Evolutionary conservation across 345 rosid genomes (phyloP).

Genomic region (Eutrema yunnanense): DNA sequence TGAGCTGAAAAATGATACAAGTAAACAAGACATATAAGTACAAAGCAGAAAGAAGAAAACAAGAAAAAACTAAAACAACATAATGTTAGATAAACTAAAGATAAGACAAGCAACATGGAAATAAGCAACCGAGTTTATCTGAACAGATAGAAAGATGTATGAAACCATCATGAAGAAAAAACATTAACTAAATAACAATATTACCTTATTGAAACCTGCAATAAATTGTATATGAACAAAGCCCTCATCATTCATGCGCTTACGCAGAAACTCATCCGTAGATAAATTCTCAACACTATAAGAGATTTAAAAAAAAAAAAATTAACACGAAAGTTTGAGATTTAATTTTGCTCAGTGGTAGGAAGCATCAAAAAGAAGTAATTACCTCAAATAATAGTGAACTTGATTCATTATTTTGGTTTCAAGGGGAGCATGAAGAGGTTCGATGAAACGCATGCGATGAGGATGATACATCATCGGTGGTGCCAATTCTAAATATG

Average conservation of each 20-base stretch:
- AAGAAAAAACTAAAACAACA: not conserved
- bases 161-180: not conserved
- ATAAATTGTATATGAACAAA: slow-evolving; percentile 67
- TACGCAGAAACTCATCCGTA: slow-evolving; percentile 53
- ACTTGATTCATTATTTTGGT: not conserved
- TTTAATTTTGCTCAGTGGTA: not conserved
- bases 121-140: not conserved
- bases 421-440: not conserved
- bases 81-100: not conserved
- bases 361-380: not conserved
- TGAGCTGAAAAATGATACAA: slow-evolving; percentile 39
- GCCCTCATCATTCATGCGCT: slow-evolving; percentile 73
- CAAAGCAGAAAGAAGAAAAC: not conserved
- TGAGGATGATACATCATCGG: not conserved
- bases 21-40: not conserved
- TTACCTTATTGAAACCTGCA: slow-evolving; percentile 67
- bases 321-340: not conserved
- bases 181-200: slow-evolving; percentile 10
- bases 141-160: not conserved
- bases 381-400: slow-evolving; percentile 75
- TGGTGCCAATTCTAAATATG: not conserved
- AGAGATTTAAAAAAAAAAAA: not conserved
- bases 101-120: no score
- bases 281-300: slow-evolving; percentile 63
- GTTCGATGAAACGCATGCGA: not conserved